Percentiles rank a stretch among this genome's conserved stretches.
phyloP scores from a whole-genome alignment of 2,329 filamentous ascomycete species.

The Cladobotryum mycophilum region DNA sequence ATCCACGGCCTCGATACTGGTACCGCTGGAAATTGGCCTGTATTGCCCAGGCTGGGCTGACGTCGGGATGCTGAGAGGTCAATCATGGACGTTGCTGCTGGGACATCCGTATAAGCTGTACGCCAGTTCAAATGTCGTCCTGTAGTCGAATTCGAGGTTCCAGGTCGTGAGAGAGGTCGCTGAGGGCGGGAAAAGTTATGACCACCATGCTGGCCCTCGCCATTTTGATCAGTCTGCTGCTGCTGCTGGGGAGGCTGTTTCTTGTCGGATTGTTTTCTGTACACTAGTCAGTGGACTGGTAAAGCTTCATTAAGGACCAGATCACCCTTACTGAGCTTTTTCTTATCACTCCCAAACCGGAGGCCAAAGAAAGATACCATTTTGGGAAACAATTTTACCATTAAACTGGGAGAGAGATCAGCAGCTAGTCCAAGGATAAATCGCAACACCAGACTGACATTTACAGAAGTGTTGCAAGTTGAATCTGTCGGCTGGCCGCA shows the following conservation, averaged over 20 bases:
- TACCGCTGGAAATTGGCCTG: slow-evolving; percentile 30
- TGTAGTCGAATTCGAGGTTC: slow-evolving; percentile 28
- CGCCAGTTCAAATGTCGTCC: slow-evolving; percentile 22
- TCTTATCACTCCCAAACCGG: slow-evolving; percentile 50
- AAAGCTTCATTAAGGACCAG: not conserved
- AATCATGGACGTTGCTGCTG: slow-evolving; percentile 38
- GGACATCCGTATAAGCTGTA: slow-evolving; percentile 32
- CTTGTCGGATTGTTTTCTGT: slow-evolving; percentile 17
- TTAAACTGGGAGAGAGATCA: not conserved
- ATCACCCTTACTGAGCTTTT: slow-evolving; percentile 43
- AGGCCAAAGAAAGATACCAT: slow-evolving; percentile 58
- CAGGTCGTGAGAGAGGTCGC: slow-evolving; percentile 31
- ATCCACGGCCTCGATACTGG: slow-evolving; percentile 28
- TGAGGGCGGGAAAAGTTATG: slow-evolving; percentile 31
- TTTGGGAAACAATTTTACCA: slow-evolving; percentile 7
- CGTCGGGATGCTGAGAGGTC: slow-evolving; percentile 33
- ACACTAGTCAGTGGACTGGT: slow-evolving; percentile 1
- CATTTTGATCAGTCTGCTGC: slow-evolving; percentile 27
- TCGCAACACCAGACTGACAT: too few species aligned
- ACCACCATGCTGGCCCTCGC: slow-evolving; percentile 32
- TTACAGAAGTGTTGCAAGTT: too few species aligned
- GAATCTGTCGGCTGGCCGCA: too few species aligned
- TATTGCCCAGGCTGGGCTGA: slow-evolving; percentile 20
- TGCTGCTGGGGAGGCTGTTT: slow-evolving; percentile 12
- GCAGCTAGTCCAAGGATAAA: not conserved